Base-by-base conservation (phyloP, 2,329 filamentous ascomycete species). In the Penicillium sp. region DNA sequence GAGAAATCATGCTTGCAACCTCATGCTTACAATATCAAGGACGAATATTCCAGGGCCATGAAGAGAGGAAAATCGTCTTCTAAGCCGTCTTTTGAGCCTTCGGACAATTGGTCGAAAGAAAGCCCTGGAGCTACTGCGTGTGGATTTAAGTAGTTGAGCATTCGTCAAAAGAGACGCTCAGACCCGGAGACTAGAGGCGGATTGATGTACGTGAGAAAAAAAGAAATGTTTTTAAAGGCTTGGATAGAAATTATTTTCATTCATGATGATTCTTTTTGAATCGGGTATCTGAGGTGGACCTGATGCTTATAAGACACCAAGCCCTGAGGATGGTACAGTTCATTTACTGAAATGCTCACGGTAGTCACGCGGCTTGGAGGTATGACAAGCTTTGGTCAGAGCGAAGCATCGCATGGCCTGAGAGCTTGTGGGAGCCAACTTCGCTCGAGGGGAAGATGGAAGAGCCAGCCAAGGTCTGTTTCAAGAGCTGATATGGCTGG, bases 241-340 rank as follows among this genome's bases (percentile, higher is more conserved):
- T 18, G 18, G 18, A 18, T 18, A 18, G 18, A 6, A 49, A 54
- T 32, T 44, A 18, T 27, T 40, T 49, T 39, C 24, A 40, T 54
- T 54, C 32, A 40, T 45, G 39, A 44, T 54, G 52, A 54, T 54
- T 54, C 52, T 40, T 50, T 22, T 29, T 48, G 52, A 54, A 54
- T 54, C 52, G 52, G 52, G 52, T 54, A 54, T 54, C 52, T 54
- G 52, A 50, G 34, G 38, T 50, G 18, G 40, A 27, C 42, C 18
- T 40, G 18, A 40, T 50, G 52, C 5, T 27, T 27, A 31, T 18
- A 13, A 44, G 14, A 54, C 46, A 50, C 46, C 46, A 27, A 31
- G 32, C 40, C 11, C 47, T 24, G 11, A 10, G 11, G 22, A 18
- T 45, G 18, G 52, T 45, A 50, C 47, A 49, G 29, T 29, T 40